Conservation (phyloP, 192 early-diverging fungal genomes). For the Phycomyces nitens region DNA sequence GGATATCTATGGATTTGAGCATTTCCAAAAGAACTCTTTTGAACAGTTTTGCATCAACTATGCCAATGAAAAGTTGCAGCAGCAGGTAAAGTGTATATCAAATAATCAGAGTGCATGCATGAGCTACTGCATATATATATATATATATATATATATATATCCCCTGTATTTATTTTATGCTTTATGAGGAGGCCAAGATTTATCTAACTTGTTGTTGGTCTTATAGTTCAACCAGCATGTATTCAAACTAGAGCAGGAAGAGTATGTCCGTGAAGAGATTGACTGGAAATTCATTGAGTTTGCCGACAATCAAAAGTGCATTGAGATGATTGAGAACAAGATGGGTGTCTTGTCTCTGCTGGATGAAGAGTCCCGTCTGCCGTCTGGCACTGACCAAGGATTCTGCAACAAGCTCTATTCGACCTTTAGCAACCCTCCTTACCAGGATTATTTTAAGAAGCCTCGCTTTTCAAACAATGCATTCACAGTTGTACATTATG, state of each 20-base stretch:
- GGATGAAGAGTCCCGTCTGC: conserved; percentile 84
- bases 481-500: conserved; percentile 96
- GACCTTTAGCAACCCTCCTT: conserved; percentile 65
- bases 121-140: too few species aligned
- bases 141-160: too few species aligned
- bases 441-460: conserved; percentile 81
- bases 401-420: conserved; percentile 90
- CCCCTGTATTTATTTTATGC: too few species aligned
- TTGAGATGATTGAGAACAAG: conserved; percentile 96
- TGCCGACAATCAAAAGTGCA: conserved; percentile 98
- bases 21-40: conserved; percentile 99
- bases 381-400: conserved; percentile 79
- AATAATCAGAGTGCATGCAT: background rate
- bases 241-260: conserved; percentile 99
- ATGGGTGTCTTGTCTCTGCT: conserved; percentile 91
- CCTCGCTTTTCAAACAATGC: conserved; percentile 84
- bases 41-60: conserved; percentile 99
- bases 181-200: too few species aligned
- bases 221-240: conserved; percentile 94
- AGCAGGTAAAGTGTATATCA: conserved; percentile 47
- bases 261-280: conserved; percentile 94
- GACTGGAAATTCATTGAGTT: conserved; percentile 99
- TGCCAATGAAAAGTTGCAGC: conserved; percentile 98
- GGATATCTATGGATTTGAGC: conserved; percentile 99
- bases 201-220: background rate